Base-by-base conservation (phyloP, 768 basidiomycete genomes). In the Fomitopsis pulvina region DNA sequence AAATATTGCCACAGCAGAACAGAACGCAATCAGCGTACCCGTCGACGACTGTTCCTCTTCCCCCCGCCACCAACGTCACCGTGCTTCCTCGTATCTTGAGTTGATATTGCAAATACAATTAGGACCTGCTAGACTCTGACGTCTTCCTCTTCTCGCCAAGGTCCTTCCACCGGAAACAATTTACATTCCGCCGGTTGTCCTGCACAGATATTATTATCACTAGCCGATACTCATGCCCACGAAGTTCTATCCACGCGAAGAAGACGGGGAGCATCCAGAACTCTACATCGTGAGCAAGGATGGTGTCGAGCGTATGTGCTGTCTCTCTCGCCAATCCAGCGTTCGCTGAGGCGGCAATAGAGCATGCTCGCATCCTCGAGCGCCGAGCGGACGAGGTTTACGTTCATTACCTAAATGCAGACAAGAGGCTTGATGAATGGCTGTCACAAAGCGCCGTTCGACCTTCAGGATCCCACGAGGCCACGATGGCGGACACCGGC, bases 361-460 rank as follows among this genome's bases (percentile, higher is more conserved):
- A 64, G 47, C 62, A 66, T 45, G 85, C 75, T 11, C 69, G 77
- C 20, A 67, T 87, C 48, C 66, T 86, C 24, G 73, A 79, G 32
- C 72, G 68, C 51, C 76, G 75, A 29, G 61, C 62, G 18, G 75
- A 68, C 10, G 73, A 79, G 50, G 75, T 77, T 50, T 85, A 83
- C 59, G 83, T 89, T n/a, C 85, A 87, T 68, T 88, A 85, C 61
- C 63, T 80, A 44, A 75, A 77, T 59, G 70, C 74, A 20, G 87
- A 90, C 69, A 84, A 85, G 63, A 73, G 83, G 11, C 68, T 87
- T 56, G 87, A 89, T 63, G 83, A 85, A 61, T 89, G 87, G 87
- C 67, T 86, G 20, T 67, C 76, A 3, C 76, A 74, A 54, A 63
- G 65, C 20, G 53, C 65, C 40, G 67, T 80, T 53, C 69, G 63